Conservation (phyloP, 768 basidiomycete genomes). For the Hemileccinum rubropunctum region DNA sequence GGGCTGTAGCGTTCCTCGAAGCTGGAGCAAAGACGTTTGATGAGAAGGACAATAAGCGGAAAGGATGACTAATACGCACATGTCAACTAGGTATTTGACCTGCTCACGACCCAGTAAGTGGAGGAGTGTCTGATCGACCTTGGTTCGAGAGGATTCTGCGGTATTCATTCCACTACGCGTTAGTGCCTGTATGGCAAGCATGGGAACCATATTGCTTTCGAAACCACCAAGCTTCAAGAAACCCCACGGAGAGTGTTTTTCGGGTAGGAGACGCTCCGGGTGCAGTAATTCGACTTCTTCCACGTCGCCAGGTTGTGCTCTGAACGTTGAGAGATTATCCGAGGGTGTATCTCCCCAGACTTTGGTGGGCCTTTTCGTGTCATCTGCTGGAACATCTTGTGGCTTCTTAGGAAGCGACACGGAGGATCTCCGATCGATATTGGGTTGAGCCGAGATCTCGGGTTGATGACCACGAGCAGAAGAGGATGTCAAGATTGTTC, state of each 20-base stretch:
- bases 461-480: constrained; percentile 19
- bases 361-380: constrained; percentile 19
- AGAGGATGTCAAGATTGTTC: constrained; percentile 12
- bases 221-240: constrained; percentile 37
- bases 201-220: constrained; percentile 45
- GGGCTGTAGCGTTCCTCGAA: constrained; percentile 44
- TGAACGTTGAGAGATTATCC: constrained; percentile 17
- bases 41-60: neutral
- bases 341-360: constrained; percentile 19
- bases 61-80: constrained; percentile 26
- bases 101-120: constrained; percentile 35
- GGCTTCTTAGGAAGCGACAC: constrained; percentile 18
- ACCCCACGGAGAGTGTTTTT: constrained; percentile 37
- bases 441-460: constrained; percentile 20
- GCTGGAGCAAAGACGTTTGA: constrained; percentile 20
- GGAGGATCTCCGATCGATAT: constrained; percentile 25
- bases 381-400: constrained; percentile 20
- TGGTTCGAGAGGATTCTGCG: constrained; percentile 20
- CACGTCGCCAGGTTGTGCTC: constrained; percentile 11
- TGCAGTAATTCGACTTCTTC: constrained; percentile 32
- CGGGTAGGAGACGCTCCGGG: constrained; percentile 36
- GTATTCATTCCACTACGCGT: constrained; percentile 27
- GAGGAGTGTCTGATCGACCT: constrained; percentile 28
- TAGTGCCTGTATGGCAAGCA: constrained; percentile 45
- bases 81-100: constrained; percentile 36